phyloP scores from a whole-genome alignment of 2,329 filamentous ascomycete species.

The Hymenoscyphus scutula region DNA sequence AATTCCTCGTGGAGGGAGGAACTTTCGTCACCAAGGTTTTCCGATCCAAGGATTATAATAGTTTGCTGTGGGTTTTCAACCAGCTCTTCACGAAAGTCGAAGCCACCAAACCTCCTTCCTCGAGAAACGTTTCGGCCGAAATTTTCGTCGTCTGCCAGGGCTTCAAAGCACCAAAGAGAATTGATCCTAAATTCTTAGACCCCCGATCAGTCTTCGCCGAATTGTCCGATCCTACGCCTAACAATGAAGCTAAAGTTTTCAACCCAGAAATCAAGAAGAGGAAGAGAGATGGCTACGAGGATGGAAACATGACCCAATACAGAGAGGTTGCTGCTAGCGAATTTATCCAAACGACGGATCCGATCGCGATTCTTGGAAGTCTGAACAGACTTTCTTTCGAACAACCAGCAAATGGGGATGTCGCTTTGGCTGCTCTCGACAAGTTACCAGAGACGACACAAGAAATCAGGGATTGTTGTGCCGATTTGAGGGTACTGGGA shows the following conservation, averaged over 20 bases:
- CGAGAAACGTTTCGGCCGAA: constrained; percentile 93
- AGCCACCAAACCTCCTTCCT: constrained; percentile 94
- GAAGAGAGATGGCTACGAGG: constrained; percentile 96
- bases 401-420: constrained; percentile 75
- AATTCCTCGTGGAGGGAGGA: constrained; percentile 85
- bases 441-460: constrained; percentile 83
- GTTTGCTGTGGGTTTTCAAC: constrained; percentile 94
- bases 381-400: constrained; percentile 83
- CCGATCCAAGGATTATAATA: constrained; percentile 94
- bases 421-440: constrained; percentile 81
- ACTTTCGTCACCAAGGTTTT: constrained; percentile 98
- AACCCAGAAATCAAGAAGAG: constrained; percentile 97
- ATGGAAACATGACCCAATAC: constrained; percentile 89
- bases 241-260: constrained; percentile 97
- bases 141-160: constrained; percentile 97
- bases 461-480: constrained; percentile 76
- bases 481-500: constrained; percentile 84
- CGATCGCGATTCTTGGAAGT: constrained; percentile 84
- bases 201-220: constrained; percentile 89
- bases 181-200: constrained; percentile 92
- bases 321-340: constrained; percentile 86
- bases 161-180: constrained; percentile 89
- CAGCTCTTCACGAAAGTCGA: constrained; percentile 95
- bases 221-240: constrained; percentile 77
- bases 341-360: constrained; percentile 90